These are phyloP conservation scores for Metarhizium guizhouense DNA, from an alignment of 2,329 filamentous ascomycete genomes.

Conservation along the genomic window DNA sequence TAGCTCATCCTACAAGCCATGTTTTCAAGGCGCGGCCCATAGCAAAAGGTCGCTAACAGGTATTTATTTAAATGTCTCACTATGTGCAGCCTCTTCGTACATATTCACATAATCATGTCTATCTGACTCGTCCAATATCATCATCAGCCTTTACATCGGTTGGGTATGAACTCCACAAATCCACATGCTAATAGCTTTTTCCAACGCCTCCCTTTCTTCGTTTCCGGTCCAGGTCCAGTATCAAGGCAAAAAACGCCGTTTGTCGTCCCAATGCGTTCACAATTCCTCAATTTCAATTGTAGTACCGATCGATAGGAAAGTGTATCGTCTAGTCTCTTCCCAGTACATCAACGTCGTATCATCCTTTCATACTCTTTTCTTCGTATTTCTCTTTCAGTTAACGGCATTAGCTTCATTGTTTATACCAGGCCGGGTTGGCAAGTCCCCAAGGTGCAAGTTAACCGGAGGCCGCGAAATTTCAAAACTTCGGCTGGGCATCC, in stretches of 20 bases:
- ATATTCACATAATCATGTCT: not conserved
- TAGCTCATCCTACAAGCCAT: too few relatives aligned
- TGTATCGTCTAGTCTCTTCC: not conserved
- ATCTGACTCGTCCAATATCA: not conserved
- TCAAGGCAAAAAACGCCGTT: not conserved
- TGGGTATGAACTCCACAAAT: not conserved
- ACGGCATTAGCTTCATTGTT: not conserved
- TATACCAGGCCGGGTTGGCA: not conserved
- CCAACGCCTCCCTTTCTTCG: not conserved
- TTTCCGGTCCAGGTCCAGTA: not conserved
- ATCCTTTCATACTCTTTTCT: not conserved
- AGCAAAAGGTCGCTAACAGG: too few relatives aligned
- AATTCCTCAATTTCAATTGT: not conserved
- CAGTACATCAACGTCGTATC: too few relatives aligned
- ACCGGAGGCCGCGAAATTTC: constrained; percentile 37
- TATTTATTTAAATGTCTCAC: not conserved
- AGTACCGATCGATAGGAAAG: not conserved
- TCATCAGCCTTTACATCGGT: not conserved
- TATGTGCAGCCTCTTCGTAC: not conserved
- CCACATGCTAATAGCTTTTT: not conserved
- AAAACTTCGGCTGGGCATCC: constrained; percentile 47
- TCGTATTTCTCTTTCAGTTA: not conserved
- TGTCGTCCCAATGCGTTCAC: not conserved
- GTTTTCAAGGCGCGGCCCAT: too few relatives aligned
- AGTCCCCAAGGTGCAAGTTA: constrained; percentile 3